Evolutionary conservation across 768 basidiomycete species (phyloP).

Genomic region (Suillus subluteus): DNA sequence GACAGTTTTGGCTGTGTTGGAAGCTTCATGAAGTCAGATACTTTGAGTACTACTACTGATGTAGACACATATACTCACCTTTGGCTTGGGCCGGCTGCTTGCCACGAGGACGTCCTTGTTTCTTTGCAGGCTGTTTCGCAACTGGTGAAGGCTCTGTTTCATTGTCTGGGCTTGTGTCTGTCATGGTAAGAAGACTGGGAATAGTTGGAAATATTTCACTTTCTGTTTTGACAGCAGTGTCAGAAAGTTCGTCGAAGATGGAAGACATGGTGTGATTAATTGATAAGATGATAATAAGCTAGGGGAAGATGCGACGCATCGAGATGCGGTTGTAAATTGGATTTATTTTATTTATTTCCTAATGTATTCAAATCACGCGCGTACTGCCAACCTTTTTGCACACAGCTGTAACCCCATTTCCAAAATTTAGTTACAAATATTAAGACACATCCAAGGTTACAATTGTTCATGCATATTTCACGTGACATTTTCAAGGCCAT

Average conservation of each 20-base stretch:
- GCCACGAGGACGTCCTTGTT: background rate
- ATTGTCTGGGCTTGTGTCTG: background rate
- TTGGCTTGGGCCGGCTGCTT: background rate
- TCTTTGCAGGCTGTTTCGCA: background rate
- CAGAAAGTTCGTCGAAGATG: background rate
- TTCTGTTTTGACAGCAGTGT: conserved; percentile 1
- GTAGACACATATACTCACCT: background rate
- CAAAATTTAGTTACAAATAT: no score
- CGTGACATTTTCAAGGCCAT: no score
- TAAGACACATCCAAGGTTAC: no score
- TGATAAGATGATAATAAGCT: background rate
- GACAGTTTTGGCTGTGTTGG: background rate
- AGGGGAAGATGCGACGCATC: no score
- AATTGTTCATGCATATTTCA: no score
- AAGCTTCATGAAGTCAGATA: background rate
- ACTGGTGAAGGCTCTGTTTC: background rate
- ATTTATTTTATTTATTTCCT: no score
- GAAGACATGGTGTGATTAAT: background rate
- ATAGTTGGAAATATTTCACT: background rate
- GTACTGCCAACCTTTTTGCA: no score
- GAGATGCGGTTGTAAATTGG: no score
- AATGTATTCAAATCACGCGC: no score
- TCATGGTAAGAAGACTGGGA: no score
- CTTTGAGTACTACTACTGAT: background rate
- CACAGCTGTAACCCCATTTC: no score